Conservation (phyloP, 2,329 filamentous ascomycete genomes). For the Xylariales sp. region DNA sequence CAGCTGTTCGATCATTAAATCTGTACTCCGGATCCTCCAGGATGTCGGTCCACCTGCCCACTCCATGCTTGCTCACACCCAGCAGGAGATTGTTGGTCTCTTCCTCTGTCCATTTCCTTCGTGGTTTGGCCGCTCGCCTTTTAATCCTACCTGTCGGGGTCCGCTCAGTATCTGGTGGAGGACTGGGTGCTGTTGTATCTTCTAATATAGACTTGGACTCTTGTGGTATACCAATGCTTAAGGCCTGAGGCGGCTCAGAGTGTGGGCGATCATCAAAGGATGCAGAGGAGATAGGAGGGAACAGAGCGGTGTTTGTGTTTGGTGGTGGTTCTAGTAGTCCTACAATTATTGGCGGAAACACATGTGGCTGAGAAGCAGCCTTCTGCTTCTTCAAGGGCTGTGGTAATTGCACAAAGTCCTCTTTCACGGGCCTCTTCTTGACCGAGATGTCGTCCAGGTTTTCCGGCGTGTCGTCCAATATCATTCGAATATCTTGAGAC, state of each 20-base stretch:
- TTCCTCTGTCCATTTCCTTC: conserved; percentile 61
- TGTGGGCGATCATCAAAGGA: conserved; percentile 45
- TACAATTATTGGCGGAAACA: conserved; percentile 62
- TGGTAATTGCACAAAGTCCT: conserved; percentile 60
- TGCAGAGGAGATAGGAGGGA: conserved; percentile 57
- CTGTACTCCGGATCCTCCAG: conserved; percentile 55
- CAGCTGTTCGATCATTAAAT: conserved; percentile 58
- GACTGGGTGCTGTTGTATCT: conserved; percentile 20
- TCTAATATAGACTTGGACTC: conserved; percentile 18
- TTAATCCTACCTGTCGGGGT: conserved; percentile 37
- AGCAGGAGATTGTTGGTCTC: conserved; percentile 60
- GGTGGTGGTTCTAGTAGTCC: conserved; percentile 59
- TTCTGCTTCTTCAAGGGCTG: conserved; percentile 63
- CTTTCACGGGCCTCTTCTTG: conserved; percentile 56
- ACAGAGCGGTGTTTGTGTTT: conserved; percentile 47
- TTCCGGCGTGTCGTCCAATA: conserved; percentile 40
- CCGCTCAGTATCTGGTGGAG: conserved; percentile 22
- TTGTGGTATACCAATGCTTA: conserved; percentile 26
- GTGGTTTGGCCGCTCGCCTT: conserved; percentile 51
- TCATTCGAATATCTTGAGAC: conserved; percentile 39
- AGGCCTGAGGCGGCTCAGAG: conserved; percentile 38
- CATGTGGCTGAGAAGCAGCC: conserved; percentile 45
- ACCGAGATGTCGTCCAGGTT: conserved; percentile 38
- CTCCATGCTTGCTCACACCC: conserved; percentile 58
- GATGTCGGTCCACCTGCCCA: conserved; percentile 63